Base-by-base conservation (phyloP, 2,329 filamentous ascomycete genomes). In the Trichoderma cornu-damae region DNA sequence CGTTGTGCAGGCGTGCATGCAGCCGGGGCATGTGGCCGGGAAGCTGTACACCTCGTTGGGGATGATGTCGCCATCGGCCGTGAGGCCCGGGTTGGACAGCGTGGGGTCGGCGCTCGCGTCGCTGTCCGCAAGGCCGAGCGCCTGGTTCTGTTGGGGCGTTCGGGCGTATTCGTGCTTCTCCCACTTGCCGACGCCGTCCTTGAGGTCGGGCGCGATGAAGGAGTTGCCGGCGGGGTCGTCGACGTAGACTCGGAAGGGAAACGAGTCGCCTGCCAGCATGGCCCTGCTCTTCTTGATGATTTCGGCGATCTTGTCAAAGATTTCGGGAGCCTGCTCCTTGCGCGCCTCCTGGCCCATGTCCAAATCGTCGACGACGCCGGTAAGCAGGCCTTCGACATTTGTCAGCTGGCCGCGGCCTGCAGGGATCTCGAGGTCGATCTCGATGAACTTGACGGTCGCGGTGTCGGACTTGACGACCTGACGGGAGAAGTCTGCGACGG, bases 221-320 rank as follows among this genome's bases (percentile, higher is more conserved):
- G 91, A 96, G 79, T 99, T 99, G 55, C 94, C 94, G 1, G 92
- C 89, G 2, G 90, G 88, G 70, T 99, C 94, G 69, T 99, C 91
- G 47, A 96, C 78, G 38, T 84, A 87, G 48, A 99, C 75, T 50
- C 90, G 88, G 80, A 99, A 96, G 22, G 94, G 94, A 69, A 96
- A 92, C 6, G 80, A 80, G 26, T 86, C 79, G 49, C 91, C 89
- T 2, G 82, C 81, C 8, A 96, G 74, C 85, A 97, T 96, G 56
- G 86, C 82, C 59, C 83, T 81, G 12, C 91, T 81, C 64, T 85
- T 88, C 43, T 81, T 72, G 60, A 97, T 87, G 51, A 97, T 82
- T 48, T 84, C 84, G 60, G 86, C 84, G 20, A 99, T 79, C 70
- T 96, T 92, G 58, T 82, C 79, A 67, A 87, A 87, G 0, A 96